phyloP scores from a whole-genome alignment of 2,329 filamentous ascomycete species.

The Aotearoamyces nothofagi region DNA sequence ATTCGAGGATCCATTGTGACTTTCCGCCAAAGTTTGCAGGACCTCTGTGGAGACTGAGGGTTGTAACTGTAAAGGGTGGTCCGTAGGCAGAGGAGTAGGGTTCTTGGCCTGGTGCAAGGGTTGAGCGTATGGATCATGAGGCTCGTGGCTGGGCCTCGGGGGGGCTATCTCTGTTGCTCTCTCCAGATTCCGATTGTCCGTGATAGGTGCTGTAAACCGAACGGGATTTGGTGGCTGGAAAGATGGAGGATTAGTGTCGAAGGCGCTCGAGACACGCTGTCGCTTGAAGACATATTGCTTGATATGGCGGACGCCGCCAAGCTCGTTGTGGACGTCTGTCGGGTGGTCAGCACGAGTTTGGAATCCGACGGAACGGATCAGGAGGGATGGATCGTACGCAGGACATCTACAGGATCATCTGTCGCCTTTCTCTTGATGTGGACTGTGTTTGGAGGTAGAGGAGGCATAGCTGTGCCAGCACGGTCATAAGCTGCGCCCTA shows the following conservation, averaged over 20 bases:
- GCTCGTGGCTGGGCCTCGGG: not conserved
- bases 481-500: not conserved
- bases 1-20: not conserved
- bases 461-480: constrained; percentile 4
- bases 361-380: not conserved
- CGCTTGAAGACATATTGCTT: constrained; percentile 16
- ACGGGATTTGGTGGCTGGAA: constrained; percentile 1
- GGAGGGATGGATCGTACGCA: constrained; percentile 17
- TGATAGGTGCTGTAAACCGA: not conserved
- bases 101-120: not conserved
- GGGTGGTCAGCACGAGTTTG: not conserved
- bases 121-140: not conserved
- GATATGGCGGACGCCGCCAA: constrained; percentile 11
- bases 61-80: not conserved
- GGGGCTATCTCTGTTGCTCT: too few species aligned
- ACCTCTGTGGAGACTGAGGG: not conserved
- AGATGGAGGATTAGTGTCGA: not conserved
- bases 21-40: not conserved
- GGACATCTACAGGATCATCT: constrained; percentile 19
- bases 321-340: constrained; percentile 16
- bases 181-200: too few species aligned
- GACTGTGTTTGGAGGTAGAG: constrained; percentile 16
- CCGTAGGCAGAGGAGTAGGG: not conserved
- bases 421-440: constrained; percentile 19
- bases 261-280: constrained; percentile 8